Conservation (phyloP, 129 eudicot species). For the Escallonia rubra region DNA sequence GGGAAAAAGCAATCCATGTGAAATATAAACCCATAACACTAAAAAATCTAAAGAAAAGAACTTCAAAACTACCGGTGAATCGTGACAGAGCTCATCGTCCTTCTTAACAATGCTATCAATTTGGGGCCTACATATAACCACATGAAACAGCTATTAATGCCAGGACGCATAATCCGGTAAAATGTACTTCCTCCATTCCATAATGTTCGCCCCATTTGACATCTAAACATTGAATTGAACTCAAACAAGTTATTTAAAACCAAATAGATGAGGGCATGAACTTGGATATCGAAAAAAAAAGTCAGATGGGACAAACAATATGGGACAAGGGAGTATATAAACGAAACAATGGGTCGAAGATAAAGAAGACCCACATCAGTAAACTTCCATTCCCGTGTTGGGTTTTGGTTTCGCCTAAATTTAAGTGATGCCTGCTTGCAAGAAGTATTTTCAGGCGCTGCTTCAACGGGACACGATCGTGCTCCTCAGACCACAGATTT, state of each 20-base stretch:
- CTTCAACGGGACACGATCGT: conserved; percentile 65
- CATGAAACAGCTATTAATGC: not conserved
- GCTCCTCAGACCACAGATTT: conserved; percentile 49
- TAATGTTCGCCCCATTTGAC: no score
- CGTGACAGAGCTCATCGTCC: conserved; percentile 22
- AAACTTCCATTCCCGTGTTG: not conserved
- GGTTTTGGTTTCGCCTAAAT: not conserved
- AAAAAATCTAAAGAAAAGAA: not conserved
- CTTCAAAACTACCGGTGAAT: conserved; percentile 20
- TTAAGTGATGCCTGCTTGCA: conserved; percentile 11
- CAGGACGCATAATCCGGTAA: not conserved
- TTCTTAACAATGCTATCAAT: conserved; percentile 19
- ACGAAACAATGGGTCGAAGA: not conserved
- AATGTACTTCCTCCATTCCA: no score
- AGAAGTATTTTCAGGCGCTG: conserved; percentile 54
- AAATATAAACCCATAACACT: not conserved
- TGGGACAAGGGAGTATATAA: not conserved
- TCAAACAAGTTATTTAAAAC: no score
- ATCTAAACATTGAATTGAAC: no score
- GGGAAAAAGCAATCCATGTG: not conserved
- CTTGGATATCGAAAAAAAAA: no score
- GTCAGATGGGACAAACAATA: not conserved
- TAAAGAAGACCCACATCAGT: conserved; percentile 4
- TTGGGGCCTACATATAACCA: conserved; percentile 20
- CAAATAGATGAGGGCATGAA: no score